Percentiles rank a stretch among this genome's conserved stretches.
Conservation (phyloP, 2,329 filamentous ascomycete species). For the Mariannaea sp. region DNA sequence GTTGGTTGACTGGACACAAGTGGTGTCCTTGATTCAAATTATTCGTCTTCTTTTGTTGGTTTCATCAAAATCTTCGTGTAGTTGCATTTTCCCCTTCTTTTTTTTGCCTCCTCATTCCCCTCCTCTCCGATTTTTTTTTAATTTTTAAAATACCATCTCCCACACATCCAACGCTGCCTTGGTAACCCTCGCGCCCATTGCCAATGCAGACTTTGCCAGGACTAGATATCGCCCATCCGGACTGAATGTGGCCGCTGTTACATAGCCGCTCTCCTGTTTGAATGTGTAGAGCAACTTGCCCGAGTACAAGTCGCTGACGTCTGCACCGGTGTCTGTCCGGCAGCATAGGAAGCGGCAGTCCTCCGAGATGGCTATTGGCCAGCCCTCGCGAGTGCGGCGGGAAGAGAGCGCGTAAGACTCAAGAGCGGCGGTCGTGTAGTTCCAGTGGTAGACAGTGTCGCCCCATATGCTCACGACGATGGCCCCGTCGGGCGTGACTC, state of each 20-base stretch:
- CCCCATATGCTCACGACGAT: slow-evolving; percentile 44
- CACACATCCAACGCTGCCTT: slow-evolving; percentile 38
- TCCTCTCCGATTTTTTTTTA: neutral
- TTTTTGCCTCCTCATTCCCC: neutral
- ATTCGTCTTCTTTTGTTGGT: too few relatives aligned
- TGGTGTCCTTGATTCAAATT: too few relatives aligned
- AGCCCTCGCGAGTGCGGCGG: slow-evolving; percentile 41
- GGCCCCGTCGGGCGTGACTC: slow-evolving; percentile 37
- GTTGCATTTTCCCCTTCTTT: too few relatives aligned
- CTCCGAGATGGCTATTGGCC: slow-evolving; percentile 44
- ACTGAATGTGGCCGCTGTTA: slow-evolving; percentile 42
- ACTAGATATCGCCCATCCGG: slow-evolving; percentile 38
- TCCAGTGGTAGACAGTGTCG: slow-evolving; percentile 43
- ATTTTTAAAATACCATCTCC: slow-evolving; percentile 36
- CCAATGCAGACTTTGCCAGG: slow-evolving; percentile 38
- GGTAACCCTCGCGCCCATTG: slow-evolving; percentile 30
- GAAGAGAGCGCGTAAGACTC: slow-evolving; percentile 41
- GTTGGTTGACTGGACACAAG: too few relatives aligned
- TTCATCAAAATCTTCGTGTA: too few relatives aligned
- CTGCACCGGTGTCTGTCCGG: slow-evolving; percentile 43
- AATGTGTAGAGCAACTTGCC: slow-evolving; percentile 42
- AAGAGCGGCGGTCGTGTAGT: slow-evolving; percentile 36
- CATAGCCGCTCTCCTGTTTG: slow-evolving; percentile 36
- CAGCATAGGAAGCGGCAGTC: slow-evolving; percentile 44
- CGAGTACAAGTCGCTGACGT: slow-evolving; percentile 42